Conservation (phyloP, 371 early-diverging fungal genomes). For the Dichotomocladium elegans region DNA sequence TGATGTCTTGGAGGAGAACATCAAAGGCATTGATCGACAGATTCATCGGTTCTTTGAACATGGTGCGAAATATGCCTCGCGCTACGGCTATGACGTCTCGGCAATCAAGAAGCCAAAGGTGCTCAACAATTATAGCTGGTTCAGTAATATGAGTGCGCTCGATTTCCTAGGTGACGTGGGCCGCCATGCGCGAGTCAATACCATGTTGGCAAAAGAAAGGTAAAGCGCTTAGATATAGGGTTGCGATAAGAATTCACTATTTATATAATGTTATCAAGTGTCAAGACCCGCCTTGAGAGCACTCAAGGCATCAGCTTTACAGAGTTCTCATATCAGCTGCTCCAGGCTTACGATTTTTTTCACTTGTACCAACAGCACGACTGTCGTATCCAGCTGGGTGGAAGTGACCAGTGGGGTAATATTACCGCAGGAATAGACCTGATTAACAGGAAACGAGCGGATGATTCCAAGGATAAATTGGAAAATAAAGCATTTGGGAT, state of each 20-base stretch:
- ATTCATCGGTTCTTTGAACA: conserved; percentile 68
- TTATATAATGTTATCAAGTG: no score
- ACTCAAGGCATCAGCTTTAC: conserved; percentile 90
- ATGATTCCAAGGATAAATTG: conserved; percentile 16
- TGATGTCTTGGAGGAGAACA: conserved; percentile 60
- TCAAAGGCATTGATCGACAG: conserved; percentile 66
- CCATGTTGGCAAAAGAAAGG: conserved; percentile 89
- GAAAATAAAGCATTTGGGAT: conserved; percentile 67
- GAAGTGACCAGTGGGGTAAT: conserved; percentile 98
- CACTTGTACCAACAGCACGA: conserved; percentile 66
- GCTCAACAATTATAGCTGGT: conserved; percentile 85
- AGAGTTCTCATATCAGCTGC: conserved; percentile 93
- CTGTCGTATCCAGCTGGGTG: conserved; percentile 85
- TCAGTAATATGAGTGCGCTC: conserved; percentile 68
- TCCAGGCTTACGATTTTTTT: conserved; percentile 94
- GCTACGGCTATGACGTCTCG: conserved; percentile 26
- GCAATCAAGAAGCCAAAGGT: conserved; percentile 41
- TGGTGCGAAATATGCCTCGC: conserved; percentile 57
- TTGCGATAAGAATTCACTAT: no score
- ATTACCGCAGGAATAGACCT: conserved; percentile 92
- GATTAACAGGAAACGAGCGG: conserved; percentile 59
- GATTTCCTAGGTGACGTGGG: conserved; percentile 81
- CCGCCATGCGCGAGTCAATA: conserved; percentile 72
- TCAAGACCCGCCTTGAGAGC: conserved; percentile 73
- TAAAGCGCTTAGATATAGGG: no score